Base-by-base conservation (phyloP, 2,329 filamentous ascomycete species). In the Clarireedia hainanense region DNA sequence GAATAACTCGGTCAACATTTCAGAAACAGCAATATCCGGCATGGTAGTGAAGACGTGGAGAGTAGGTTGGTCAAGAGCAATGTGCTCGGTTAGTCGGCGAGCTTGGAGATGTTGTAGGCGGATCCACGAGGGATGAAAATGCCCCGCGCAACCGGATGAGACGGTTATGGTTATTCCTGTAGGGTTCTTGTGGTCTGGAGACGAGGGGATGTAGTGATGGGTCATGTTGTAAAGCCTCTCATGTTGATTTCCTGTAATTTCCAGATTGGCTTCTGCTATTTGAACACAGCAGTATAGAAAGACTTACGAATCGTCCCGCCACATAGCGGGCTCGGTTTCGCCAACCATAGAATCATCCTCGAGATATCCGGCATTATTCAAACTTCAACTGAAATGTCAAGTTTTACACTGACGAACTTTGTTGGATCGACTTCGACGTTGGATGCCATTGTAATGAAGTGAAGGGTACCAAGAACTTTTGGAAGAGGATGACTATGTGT, bases 21-120 rank as follows among this genome's bases (percentile, higher is more conserved):
- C 74, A 0, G 76, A 79, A 60, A 64, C 65, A 1, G 76, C 70
- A 14, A 69, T 71, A 2, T 77, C 77, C 0, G 77, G 77, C 62
- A 79, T 75, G 4, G 77, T 70, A n/a, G 70, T 70, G 9, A 78
- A 62, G 1, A 77, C 58, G 0, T 74, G 74, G 47, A 75, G 63
- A 9, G 70, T 66, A 7, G 62, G 63, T 59, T 80, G 75, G 58
- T 80, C 77, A 14, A 40, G 1, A 5, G n/a, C 4, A 5, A 39
- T 10, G 12, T 30, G 36, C 14, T 55, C 52, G 9, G 9, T n/a
- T 17, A 55, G 17, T 7, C 46, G 34, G 26, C n/a, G 5, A 55
- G 26, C 14, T 55, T 55, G 6, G 24, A 49, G 12, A 50, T 42
- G 26, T 36, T 34, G 10, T 55, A 55, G 9, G 45, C 17, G 6